Evolutionary conservation across 2,329 filamentous ascomycete genomes (phyloP), one percentile per base, ranked within the genome.

Genomic region (Aspergillus viridinutans): DNA sequence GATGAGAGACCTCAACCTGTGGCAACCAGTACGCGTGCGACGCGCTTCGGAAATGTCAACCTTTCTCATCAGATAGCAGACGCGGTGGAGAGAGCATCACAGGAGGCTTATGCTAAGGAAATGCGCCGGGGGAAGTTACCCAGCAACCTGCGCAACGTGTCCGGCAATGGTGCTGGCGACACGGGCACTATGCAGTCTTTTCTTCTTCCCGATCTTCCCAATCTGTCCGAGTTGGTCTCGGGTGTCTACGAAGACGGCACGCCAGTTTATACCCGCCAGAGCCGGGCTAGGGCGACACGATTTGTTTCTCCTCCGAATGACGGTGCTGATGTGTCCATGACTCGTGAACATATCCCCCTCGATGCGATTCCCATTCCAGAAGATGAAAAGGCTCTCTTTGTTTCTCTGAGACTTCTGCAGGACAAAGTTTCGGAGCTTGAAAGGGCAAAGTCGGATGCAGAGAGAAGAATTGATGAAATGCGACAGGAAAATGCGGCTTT

Each of bases 331-430:
- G 58, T 65, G 17, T 71, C 70, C 14, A 56, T 72, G 32, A 65
- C 68, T 21, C 69, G 67, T 12, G 67, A 72, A 40, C 76, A 85
- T 63, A 68, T 76, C 12, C 76, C 78, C 0, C 71, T 87, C 21
- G 78, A 84, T 40, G 76, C 79, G 12, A 74, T 86, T 10, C 78
- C 82, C 0, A 77, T 86, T 49, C 84, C 84, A 0, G 78, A 82
- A 12, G 84, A 87, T 50, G 85, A 87, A 61, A 85, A 87, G 68
- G 81, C 81, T 2, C 80, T 88, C 50, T 85, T 85, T 64, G 77
- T 82, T n/a, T 83, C 83, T 10, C 73, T 87, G 17, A 79, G 84
- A 53, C 71, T 83, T 20, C 70, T 86, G 10, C 80, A 85, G 61
- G 83, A 85, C 45, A 83, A 82, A 64, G 78, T 86, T 43, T 73